These are phyloP conservation scores for Nakazawaea ernobii DNA, from an alignment of 805 yeast species.

Conservation along the genomic window DNA sequence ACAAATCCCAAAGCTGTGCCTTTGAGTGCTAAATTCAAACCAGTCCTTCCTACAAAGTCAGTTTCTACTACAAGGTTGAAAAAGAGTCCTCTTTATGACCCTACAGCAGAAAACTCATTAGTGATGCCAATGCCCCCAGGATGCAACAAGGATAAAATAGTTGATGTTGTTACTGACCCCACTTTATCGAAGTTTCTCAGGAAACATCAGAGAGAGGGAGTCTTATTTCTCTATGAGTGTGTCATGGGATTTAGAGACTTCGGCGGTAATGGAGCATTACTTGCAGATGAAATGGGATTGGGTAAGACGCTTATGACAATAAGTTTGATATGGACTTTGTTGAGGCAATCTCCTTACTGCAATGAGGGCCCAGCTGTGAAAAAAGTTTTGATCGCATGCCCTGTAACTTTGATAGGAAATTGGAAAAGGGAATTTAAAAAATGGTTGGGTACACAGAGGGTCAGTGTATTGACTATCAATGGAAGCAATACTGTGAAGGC, in stretches of 20 bases:
- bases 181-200: conserved; percentile 48
- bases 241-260: conserved; percentile 60
- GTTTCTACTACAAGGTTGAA: not conserved
- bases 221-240: conserved; percentile 74
- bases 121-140: conserved; percentile 30
- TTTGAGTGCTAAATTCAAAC: conserved; percentile 5
- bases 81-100: conserved; percentile 33
- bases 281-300: conserved; percentile 98
- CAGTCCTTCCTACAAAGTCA: not conserved
- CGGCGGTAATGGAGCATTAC: conserved; percentile 61
- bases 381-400: conserved; percentile 79
- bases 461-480: conserved; percentile 62
- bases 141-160: conserved; percentile 18
- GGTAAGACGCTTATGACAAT: conserved; percentile 89
- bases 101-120: conserved; percentile 29
- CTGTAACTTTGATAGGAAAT: conserved; percentile 81
- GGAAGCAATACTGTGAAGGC: conserved; percentile 41
- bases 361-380: conserved; percentile 33
- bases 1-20: not conserved
- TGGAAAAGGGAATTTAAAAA: conserved; percentile 87
- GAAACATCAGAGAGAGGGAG: conserved; percentile 85
- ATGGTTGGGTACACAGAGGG: conserved; percentile 68
- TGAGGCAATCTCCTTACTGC: conserved; percentile 54
- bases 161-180: conserved; percentile 60
- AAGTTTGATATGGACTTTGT: conserved; percentile 74